A percentile compares a stretch with the other conserved stretches of the same genome.
Conservation (phyloP, 139 green algal species). For the Picocystis salinarum region DNA sequence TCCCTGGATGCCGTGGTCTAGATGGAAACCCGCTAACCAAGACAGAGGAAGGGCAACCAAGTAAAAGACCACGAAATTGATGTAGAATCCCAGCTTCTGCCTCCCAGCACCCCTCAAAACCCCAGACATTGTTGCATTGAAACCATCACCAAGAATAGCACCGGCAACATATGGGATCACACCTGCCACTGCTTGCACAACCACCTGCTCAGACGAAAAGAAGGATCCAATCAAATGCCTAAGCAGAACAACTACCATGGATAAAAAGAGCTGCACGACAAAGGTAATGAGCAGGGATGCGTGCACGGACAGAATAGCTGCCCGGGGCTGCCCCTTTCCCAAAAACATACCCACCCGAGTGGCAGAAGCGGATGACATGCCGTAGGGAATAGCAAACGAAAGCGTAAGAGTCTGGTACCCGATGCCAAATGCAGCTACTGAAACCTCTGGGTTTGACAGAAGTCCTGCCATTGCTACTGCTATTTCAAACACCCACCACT, state of each 20-base stretch:
- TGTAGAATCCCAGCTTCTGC: conserved; percentile 29
- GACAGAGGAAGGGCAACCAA: conserved; percentile 30
- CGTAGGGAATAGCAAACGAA: conserved; percentile 41
- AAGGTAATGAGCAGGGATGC: conserved; percentile 13
- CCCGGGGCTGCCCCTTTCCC: conserved; percentile 21
- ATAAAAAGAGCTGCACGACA: neutral
- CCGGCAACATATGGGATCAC: neutral
- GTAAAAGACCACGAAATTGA: conserved; percentile 43
- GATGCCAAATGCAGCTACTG: conserved; percentile 37
- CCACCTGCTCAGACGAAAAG: no score
- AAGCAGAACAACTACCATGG: neutral
- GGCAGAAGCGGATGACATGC: conserved; percentile 25
- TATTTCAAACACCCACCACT: conserved; percentile 61
- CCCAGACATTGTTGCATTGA: conserved; percentile 32
- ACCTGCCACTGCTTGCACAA: neutral
- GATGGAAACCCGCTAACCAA: conserved; percentile 31
- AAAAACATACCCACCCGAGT: conserved; percentile 44
- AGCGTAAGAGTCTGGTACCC: conserved; percentile 42
- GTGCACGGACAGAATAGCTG: conserved; percentile 21
- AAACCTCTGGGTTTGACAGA: conserved; percentile 15
- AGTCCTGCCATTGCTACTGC: conserved; percentile 12
- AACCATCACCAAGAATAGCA: conserved; percentile 29
- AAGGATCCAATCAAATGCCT: no score
- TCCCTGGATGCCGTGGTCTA: conserved; percentile 24
- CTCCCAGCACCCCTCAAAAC: conserved; percentile 35